Base-by-base conservation (phyloP, 2,329 filamentous ascomycete species). In the Whalleya microplaca region DNA sequence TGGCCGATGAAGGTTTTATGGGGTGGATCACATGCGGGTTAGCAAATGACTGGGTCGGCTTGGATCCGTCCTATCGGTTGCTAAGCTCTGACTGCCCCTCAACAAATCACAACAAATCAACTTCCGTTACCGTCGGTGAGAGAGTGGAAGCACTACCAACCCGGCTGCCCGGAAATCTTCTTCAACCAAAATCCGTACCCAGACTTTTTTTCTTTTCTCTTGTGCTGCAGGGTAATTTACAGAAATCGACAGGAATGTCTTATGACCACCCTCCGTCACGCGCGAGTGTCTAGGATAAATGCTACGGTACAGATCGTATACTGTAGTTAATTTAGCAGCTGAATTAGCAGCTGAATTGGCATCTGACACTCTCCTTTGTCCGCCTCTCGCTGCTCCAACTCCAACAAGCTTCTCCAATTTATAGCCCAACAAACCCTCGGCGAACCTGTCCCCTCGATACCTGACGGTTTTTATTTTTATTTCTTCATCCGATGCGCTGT, bases 401-500 rank as follows among this genome's bases (percentile, higher is more conserved):
- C 51, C 27, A n/a, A 41, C 21, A 21, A 21, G 5, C 9, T 18
- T 23, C 32, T 20, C 47, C 41, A 43, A 21, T 29, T 46, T 32
- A 40, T 40, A 27, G 12, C 46, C 46, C 46, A 48, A 48, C 46
- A 48, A 48, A 48, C 23, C 45, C 40, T 40, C 29, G 27, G 5
- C 20, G 20, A 20, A 41, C 21, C 29, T 41, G 21, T 20, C 44
- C 44, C 44, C 32, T 37, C 32, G 4, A 6, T 6, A 37, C 32
- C 32, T 37, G 23, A 27, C 23, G 23, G 23, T n/a, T n/a, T n/a
- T n/a, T n/a, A n/a, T n/a, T n/a, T n/a, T n/a, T n/a, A n/a, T n/a
- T n/a, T n/a, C n/a, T n/a, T n/a, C n/a, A n/a, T n/a, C 61, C 53
- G 27, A 64, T 66, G 64, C 46, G 32, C 50, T 46, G 27, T 44